These are phyloP conservation scores for Clitopilus hobsonii DNA, from an alignment of 768 basidiomycete species.

Conservation along the genomic window DNA sequence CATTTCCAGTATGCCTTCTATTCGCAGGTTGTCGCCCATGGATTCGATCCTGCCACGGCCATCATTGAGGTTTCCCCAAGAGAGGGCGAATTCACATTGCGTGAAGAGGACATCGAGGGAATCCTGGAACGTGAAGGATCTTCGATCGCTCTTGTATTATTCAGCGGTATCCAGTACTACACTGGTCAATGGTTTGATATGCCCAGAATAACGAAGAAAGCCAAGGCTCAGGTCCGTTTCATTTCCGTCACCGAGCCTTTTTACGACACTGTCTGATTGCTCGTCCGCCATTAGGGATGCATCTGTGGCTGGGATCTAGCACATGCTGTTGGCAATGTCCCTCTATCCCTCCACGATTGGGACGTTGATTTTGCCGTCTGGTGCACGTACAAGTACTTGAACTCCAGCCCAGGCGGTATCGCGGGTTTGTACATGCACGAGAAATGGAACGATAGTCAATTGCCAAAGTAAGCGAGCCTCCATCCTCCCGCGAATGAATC, in stretches of 20 bases:
- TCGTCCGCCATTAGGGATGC: slow-evolving; percentile 63
- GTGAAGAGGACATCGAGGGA: slow-evolving; percentile 85
- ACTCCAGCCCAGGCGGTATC: slow-evolving; percentile 95
- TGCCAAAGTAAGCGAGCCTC: slow-evolving; percentile 56
- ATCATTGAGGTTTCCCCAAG: slow-evolving; percentile 81
- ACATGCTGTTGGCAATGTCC: slow-evolving; percentile 93
- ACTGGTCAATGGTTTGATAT: slow-evolving; percentile 96
- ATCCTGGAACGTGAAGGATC: slow-evolving; percentile 67
- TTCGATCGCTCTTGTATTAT: slow-evolving; percentile 84
- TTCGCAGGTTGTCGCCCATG: slow-evolving; percentile 84
- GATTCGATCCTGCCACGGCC: slow-evolving; percentile 64
- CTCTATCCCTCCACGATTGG: slow-evolving; percentile 88
- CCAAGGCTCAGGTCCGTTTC: slow-evolving; percentile 67
- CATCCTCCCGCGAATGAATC: slow-evolving; percentile 2
- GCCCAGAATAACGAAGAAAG: slow-evolving; percentile 74
- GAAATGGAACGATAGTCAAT: slow-evolving; percentile 62
- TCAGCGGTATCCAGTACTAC: slow-evolving; percentile 96
- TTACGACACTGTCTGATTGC: slow-evolving; percentile 5
- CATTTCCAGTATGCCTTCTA: slow-evolving; percentile 85
- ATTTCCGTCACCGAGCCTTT: slow-evolving; percentile 2
- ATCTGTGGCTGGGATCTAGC: slow-evolving; percentile 96
- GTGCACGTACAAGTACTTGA: slow-evolving; percentile 98
- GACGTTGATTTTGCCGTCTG: slow-evolving; percentile 95
- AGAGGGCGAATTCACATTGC: slow-evolving; percentile 76
- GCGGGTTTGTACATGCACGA: slow-evolving; percentile 90